phyloP scores from a whole-genome alignment of 495 filamentous ascomycete species.

The Glutinoglossum americanum region DNA sequence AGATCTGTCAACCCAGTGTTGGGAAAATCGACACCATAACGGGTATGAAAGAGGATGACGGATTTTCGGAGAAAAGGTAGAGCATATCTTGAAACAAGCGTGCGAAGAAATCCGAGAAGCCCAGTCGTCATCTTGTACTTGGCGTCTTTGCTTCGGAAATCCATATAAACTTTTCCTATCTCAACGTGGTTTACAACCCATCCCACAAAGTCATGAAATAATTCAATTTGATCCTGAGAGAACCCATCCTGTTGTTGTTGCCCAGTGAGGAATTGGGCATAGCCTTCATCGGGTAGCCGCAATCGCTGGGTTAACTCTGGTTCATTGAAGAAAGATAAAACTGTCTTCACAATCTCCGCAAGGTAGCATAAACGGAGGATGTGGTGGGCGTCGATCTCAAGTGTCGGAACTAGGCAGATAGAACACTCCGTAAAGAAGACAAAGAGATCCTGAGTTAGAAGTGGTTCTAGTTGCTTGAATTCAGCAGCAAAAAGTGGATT shows the following conservation, averaged over 20 bases:
- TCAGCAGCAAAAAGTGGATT: slow-evolving; percentile 19
- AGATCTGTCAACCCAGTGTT: slow-evolving; percentile 41
- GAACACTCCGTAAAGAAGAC: slow-evolving; percentile 64
- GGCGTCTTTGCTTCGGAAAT: not conserved
- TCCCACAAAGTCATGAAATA: slow-evolving; percentile 3
- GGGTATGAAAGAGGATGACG: slow-evolving; percentile 63
- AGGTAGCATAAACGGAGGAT: slow-evolving; percentile 77
- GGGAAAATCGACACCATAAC: slow-evolving; percentile 74
- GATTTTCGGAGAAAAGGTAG: slow-evolving; percentile 78
- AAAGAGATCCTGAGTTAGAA: slow-evolving; percentile 62
- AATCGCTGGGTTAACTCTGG: not conserved
- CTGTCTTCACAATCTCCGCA: slow-evolving; percentile 71
- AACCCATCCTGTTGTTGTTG: not conserved
- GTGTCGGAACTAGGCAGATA: slow-evolving; percentile 46
- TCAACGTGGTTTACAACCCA: not conserved
- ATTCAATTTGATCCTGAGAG: not conserved
- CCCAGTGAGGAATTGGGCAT: not conserved
- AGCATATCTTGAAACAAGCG: slow-evolving; percentile 54
- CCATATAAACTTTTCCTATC: not conserved
- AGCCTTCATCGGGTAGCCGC: not conserved
- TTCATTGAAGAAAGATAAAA: slow-evolving; percentile 7
- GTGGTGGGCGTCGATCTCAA: slow-evolving; percentile 47
- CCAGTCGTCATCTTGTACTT: not conserved
- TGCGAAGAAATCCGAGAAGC: slow-evolving; percentile 11
- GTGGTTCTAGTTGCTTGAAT: slow-evolving; percentile 33